Base-by-base conservation (phyloP, 2,329 filamentous ascomycete species). In the Penicillium verrucosum region DNA sequence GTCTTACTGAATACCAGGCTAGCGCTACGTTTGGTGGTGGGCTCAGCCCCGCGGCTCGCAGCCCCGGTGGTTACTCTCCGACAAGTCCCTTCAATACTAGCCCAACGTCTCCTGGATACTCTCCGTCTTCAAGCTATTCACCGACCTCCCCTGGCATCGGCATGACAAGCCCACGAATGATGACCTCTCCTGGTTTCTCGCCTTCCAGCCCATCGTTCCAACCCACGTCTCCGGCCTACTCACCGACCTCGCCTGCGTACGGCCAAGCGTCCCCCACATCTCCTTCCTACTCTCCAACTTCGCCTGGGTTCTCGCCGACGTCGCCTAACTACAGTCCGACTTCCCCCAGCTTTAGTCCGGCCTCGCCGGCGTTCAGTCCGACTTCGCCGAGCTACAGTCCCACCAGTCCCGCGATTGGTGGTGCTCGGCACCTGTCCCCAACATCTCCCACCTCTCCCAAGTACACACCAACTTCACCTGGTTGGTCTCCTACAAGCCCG, bases 31-130 rank as follows among this genome's bases (percentile, higher is more conserved):
- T 45, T 82, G 75, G 78, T 63, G 80, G 81, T 63, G 80, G 81
- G 11, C 81, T 85, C 75, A 92, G 89, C 70, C 88, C 90, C 69
- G 80, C 80, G 36, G 82, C 82, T 59, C 81, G 85, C 63, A 91
- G 88, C 71, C 89, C 89, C 38, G 80, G 70, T 44, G 75, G 78
- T 73, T 84, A 82, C 64, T 81, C 86, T 34, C 85, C 86, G 45
- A 89, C 85, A 52, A 92, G 89, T 70, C 90, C 90, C 2, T 92
- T 92, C 81, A 87, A 86, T 70, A 83, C 81, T 58, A 88, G 82
- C 51, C 88, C 89, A 60, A 84, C 85, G 4, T 90, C 89, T 77
- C 89, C 63, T 80, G 85, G 56, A 81, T 89, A 70, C 81, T 89
- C 63, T 80, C 89, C 79, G 64, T 80, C 72, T 68, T 82, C 74